phyloP scores from a whole-genome alignment of 1,284 basidiomycete species.

The Tremellales sp. region DNA sequence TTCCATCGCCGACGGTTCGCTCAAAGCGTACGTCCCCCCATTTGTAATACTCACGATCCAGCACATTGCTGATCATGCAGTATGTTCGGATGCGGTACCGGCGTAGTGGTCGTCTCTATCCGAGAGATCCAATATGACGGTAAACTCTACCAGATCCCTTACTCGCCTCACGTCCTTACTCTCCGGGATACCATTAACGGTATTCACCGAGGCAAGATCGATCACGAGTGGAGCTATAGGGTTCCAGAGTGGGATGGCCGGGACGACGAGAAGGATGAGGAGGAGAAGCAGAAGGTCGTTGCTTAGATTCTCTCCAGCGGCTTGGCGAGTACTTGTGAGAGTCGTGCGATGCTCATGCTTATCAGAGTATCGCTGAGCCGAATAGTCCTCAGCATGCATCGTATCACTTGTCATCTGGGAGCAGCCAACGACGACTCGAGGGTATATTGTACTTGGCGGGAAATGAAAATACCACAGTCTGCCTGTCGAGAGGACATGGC shows the following conservation, averaged over 20 bases:
- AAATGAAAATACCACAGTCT: no score
- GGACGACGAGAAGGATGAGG: slow-evolving; percentile 15
- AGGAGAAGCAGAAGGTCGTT: slow-evolving; percentile 10
- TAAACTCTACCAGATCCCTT: slow-evolving; percentile 29
- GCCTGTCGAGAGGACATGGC: no score
- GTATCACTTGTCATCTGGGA: no score
- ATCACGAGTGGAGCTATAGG: slow-evolving; percentile 36
- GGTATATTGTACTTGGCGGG: no score
- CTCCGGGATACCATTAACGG: slow-evolving; percentile 40
- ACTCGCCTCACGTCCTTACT: slow-evolving; percentile 35
- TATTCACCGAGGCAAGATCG: slow-evolving; percentile 38
- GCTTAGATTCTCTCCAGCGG: no score
- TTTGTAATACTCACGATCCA: background rate
- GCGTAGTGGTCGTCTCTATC: slow-evolving; percentile 40
- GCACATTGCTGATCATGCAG: slow-evolving; percentile 8
- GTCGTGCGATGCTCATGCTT: background rate
- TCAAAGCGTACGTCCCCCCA: slow-evolving; percentile 33
- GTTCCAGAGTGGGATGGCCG: slow-evolving; percentile 36
- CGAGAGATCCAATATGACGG: slow-evolving; percentile 32
- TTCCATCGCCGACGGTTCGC: slow-evolving; percentile 30
- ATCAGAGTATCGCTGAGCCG: no score
- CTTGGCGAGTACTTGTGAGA: background rate
- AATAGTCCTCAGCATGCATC: no score
- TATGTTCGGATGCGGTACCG: slow-evolving; percentile 44
- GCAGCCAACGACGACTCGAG: no score